Base-by-base conservation (phyloP, 2,329 filamentous ascomycete genomes). In the Fusarium buxicola region DNA sequence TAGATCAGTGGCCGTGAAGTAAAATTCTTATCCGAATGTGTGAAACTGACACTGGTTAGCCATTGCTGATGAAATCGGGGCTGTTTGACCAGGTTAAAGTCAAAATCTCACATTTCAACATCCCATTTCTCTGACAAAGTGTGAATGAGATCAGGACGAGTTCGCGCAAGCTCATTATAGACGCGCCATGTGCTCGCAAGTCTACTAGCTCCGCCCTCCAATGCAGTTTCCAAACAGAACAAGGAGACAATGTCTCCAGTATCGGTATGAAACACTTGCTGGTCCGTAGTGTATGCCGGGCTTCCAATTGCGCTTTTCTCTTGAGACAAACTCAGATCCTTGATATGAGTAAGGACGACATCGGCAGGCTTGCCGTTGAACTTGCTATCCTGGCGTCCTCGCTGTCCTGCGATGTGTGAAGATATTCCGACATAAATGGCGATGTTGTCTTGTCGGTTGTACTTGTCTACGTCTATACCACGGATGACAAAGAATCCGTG, bases 231-330 rank as follows among this genome's bases (percentile, higher is more conserved):
- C 7, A 87, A 77, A 3, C 81, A 82, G 21, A 86, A 82, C 3
- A 89, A 73, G 2, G 83, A 82, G 1, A 89, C 78, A 1, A 89
- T 78, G 59, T 89, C 86, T 2, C 85, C 81, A 0, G 72, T 71
- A 65, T 89, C 86, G 0, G 84, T 89, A 66, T 89, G 87, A 54
- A 88, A 88, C 6, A 83, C 81, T 71, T 86, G 86, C 64, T 85
- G 86, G 44, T 88, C 85, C 0, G 82, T 78, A 0, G 84, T 87
- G 69, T 86, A 87, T 1, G 84, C 83, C 0, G 85, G 85, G 2
- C 58, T 63, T 3, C 85, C 84, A 27, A 88, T 87, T 2, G 75
- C 74, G 9, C 72, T 58, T 7, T 64, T 52, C 81, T 65, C 46
- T 7, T 46, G 47, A 28, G 5, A 71, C 40, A 55, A 82, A 78